Conservation (phyloP, 805 yeast species). For the Candida lessepsii region DNA sequence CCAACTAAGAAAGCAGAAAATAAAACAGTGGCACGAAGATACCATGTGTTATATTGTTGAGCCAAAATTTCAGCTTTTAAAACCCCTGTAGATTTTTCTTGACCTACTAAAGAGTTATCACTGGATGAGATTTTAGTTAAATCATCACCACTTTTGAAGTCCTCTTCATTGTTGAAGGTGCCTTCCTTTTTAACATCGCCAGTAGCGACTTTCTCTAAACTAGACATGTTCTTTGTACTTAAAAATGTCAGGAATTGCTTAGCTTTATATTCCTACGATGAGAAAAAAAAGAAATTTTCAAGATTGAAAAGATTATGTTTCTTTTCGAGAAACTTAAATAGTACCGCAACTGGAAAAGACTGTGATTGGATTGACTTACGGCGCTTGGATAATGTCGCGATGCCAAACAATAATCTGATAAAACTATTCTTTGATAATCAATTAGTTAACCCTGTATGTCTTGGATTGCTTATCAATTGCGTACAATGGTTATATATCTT, state of each 20-base stretch:
- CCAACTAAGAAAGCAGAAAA: slow-evolving; percentile 53
- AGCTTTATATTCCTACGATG: not conserved
- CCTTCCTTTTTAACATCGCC: not conserved
- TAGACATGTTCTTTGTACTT: not conserved
- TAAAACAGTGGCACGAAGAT: slow-evolving; percentile 39
- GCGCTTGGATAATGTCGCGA: not conserved
- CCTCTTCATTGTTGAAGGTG: too few relatives aligned
- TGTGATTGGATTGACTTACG: slow-evolving; percentile 5
- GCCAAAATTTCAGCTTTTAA: slow-evolving; percentile 54
- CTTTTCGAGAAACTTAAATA: not conserved
- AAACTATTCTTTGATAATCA: too few relatives aligned
- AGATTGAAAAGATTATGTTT: slow-evolving; percentile 5
- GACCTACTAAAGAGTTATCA: slow-evolving; percentile 9
- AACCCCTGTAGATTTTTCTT: slow-evolving; percentile 48
- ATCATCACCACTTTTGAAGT: not conserved
- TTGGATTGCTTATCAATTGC: too few relatives aligned
- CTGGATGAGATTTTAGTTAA: not conserved
- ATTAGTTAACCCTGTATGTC: too few relatives aligned
- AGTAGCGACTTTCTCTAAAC: slow-evolving; percentile 6
- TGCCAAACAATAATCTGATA: too few relatives aligned
- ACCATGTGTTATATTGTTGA: slow-evolving; percentile 39
- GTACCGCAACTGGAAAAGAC: not conserved
- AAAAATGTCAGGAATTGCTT: not conserved
- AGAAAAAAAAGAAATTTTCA: slow-evolving; percentile 1
- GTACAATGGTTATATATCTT: too few relatives aligned